Evolutionary conservation across 768 basidiomycete species (phyloP), one percentile per base, ranked within the genome.

Genomic region (Trametes gibbosa): DNA sequence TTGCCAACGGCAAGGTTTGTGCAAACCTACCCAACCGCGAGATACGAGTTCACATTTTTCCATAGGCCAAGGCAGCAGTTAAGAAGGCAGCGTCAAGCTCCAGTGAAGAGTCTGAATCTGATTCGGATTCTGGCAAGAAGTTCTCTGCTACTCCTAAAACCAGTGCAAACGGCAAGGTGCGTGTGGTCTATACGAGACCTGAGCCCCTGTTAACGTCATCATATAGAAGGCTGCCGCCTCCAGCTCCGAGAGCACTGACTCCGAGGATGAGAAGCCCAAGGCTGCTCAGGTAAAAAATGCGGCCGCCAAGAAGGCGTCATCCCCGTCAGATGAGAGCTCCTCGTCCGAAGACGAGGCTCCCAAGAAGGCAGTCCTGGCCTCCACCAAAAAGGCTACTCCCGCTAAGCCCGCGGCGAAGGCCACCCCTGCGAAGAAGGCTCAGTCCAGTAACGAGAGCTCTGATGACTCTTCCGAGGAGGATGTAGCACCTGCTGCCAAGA

Each of bases 51-150:
- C 19, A 40, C 23, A 29, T 32, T 19, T 37, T 21, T 2, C 1
- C 48, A 6, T 32, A 63, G 62, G 58, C 58, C 2, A 63, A 67
- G 57, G 39, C 59, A 21, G 51, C 58, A 29, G 25, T 46, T n/a
- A 56, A 61, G 40, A 50, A 51, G 32, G 55, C 40, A 1, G 51
- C 64, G 43, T 65, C 68, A 24, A 65, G 59, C 47, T 67, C 66
- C 19, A 64, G 64, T 35, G 67, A 68, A n/a, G 64, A 65, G 19
- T 72, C 71, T 24, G 59, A 60, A 17, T 69, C 69, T 24, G 59
- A 61, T 46, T 50, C 47, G 17, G 70, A 70, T 21, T 56, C 59
- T 41, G 84, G 84, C 40, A 83, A 85, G 67, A 81, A 82, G 66
- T 77, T 51, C 41, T 27, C 56, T 27, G 48, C 49, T 16, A 37